These are phyloP conservation scores for Nasturtium officinale DNA, from an alignment of 345 rosid genomes.

Conservation along the genomic window DNA sequence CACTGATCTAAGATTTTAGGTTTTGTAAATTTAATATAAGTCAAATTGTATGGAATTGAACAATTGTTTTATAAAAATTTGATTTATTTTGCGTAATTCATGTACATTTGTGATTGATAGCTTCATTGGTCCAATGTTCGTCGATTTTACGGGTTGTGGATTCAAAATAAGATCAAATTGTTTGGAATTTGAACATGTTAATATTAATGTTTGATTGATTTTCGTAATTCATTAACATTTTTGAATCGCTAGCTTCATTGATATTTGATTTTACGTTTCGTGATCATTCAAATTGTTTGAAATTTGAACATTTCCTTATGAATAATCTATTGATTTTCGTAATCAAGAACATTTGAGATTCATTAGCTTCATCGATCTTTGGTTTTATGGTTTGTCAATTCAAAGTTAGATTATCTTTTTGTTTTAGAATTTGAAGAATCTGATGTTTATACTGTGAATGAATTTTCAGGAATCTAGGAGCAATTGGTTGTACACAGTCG, in stretches of 20 bases:
- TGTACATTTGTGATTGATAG: neutral
- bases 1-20: neutral
- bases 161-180: neutral
- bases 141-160: neutral
- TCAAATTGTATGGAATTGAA: too few species aligned
- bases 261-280: neutral
- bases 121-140: neutral
- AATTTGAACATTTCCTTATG: neutral
- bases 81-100: too few species aligned
- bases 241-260: neutral
- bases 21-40: too few species aligned
- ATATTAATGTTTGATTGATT: too few species aligned
- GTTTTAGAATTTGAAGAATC: neutral
- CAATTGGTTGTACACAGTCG: slow-evolving; percentile 74
- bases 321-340: neutral
- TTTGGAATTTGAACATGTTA: neutral
- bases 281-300: neutral
- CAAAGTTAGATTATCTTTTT: neutral
- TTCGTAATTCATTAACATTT: neutral
- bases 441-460: neutral
- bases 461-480: slow-evolving; percentile 71
- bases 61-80: too few species aligned
- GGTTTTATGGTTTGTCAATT: neutral
- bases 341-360: neutral
- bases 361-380: neutral